Base-by-base conservation (phyloP, 1,284 basidiomycete species). In the Apiotrichum laibachii region DNA sequence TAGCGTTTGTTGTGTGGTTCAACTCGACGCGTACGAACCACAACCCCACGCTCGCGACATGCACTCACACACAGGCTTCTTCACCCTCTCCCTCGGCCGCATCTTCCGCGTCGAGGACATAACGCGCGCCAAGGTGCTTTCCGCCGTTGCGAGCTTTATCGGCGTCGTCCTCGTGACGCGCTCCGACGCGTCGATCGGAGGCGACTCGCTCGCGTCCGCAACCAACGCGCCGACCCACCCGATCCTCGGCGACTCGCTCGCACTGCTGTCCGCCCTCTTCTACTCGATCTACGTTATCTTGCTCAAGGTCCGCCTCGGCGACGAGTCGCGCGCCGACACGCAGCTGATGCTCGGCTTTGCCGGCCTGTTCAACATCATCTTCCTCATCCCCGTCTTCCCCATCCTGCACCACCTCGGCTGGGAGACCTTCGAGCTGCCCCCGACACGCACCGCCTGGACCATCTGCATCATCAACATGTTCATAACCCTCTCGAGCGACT, bases 271-370 rank as follows among this genome's bases (percentile, higher is more conserved):
- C 15, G 90, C 92, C 1, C 65, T 90, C 11, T 89, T 91, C 73
- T 98, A 98, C 77, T 89, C 94, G 0, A 77, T 92, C 52, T 99
- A 99, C 77, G 88, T 96, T 39, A 88, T 89, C 64, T 82, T 97
- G 42, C 85, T 99, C 72, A 99, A 99, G 80, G 89, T 88, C 57
- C 84, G 85, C 60, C 89, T 96, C 46, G 85, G 84, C 44, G 83
- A 85, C 56, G 93, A 96, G 74, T 88, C 89, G 8, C 84, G 92
- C 46, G 85, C 92, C 65, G 87, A 94, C 75, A 93, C 94, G 90
- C 89, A 91, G 68, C 81, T 95, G 16, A 92, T 95, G 80, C 92
- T 95, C 68, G 92, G 92, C 44, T 95, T 92, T 69, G 92, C 96
- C 33, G 93, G 93, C 10, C 80, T 92, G 13, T 93, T 92, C 81